A percentile compares a stretch with the other conserved stretches of the same genome.
These are phyloP conservation scores for Sarocladiaceae sp. DNA, from an alignment of 2,329 filamentous ascomycete genomes.

Conservation along the genomic window DNA sequence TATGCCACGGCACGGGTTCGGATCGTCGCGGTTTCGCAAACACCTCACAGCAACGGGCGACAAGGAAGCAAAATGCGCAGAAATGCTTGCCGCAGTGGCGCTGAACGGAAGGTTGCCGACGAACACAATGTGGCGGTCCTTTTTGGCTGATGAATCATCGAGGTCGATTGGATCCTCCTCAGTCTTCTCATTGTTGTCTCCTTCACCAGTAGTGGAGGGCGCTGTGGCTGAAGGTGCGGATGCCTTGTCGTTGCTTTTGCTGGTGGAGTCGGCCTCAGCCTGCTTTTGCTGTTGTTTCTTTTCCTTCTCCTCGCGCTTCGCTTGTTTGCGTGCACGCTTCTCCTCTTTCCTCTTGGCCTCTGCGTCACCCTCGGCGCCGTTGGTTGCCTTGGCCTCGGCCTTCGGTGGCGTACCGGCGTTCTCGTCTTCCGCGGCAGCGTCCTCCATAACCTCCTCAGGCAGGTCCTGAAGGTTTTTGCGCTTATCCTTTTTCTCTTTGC, in stretches of 20 bases:
- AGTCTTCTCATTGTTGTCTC: slow-evolving; percentile 1
- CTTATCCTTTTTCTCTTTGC: slow-evolving; percentile 37
- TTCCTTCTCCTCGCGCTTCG: slow-evolving; percentile 19
- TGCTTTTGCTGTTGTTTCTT: slow-evolving; percentile 20
- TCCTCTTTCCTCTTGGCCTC: slow-evolving; percentile 20
- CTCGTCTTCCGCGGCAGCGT: slow-evolving; percentile 18
- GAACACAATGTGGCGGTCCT: slow-evolving; percentile 28
- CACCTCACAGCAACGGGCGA: slow-evolving; percentile 50
- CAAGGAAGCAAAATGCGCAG: slow-evolving; percentile 74
- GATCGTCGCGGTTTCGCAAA: slow-evolving; percentile 61
- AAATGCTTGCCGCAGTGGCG: slow-evolving; percentile 66
- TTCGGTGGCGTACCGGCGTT: slow-evolving; percentile 16
- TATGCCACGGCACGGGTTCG: slow-evolving; percentile 64
- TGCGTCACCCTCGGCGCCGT: slow-evolving; percentile 15
- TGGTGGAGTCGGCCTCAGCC: slow-evolving; percentile 27
- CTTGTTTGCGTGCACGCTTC: slow-evolving; percentile 24
- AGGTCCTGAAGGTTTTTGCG: slow-evolving; percentile 33
- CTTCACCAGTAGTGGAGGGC: slow-evolving; percentile 24
- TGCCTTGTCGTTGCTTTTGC: slow-evolving; percentile 12
- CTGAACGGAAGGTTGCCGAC: slow-evolving; percentile 82
- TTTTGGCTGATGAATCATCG: slow-evolving; percentile 14
- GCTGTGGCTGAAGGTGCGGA: slow-evolving; percentile 18
- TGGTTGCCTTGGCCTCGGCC: slow-evolving; percentile 16
- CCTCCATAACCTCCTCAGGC: slow-evolving; percentile 25
- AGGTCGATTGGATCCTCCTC: slow-evolving; percentile 13